Conservation (phyloP, 371 early-diverging fungal genomes). For the Polyrhizophydium stewartii region DNA sequence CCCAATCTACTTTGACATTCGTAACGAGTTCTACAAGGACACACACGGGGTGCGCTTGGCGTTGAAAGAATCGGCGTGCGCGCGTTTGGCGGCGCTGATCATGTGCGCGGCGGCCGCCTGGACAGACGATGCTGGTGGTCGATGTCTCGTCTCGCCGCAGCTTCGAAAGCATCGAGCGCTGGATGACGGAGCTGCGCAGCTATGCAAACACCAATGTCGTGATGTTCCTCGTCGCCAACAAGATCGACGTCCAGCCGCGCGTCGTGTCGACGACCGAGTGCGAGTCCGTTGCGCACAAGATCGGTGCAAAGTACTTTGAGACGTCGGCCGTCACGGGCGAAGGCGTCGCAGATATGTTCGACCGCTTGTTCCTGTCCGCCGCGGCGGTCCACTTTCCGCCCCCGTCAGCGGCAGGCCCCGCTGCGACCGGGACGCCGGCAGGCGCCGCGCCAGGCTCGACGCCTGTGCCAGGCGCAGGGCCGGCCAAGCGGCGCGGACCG, state of each 20-base stretch:
- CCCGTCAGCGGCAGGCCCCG: too few species aligned
- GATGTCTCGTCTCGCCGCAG: slow-evolving; percentile 25
- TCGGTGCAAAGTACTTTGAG: slow-evolving; percentile 38
- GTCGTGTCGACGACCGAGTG: slow-evolving; percentile 23
- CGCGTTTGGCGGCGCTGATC: too few species aligned
- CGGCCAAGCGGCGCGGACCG: too few species aligned
- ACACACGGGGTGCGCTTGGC: slow-evolving; percentile 39
- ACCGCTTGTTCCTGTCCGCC: slow-evolving; percentile 12
- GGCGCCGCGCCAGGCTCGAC: too few species aligned
- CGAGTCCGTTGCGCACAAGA: slow-evolving; percentile 20
- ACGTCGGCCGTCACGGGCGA: slow-evolving; percentile 36
- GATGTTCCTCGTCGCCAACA: slow-evolving; percentile 42
- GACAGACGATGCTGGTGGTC: slow-evolving; percentile 40
- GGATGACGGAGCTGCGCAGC: slow-evolving; percentile 40
- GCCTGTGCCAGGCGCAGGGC: too few species aligned
- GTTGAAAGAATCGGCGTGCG: too few species aligned
- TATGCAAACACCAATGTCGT: slow-evolving; percentile 20
- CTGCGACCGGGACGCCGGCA: too few species aligned
- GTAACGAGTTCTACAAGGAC: slow-evolving; percentile 56
- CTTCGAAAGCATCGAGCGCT: slow-evolving; percentile 31
- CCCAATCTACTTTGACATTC: slow-evolving; percentile 43
- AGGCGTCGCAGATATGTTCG: slow-evolving; percentile 38
- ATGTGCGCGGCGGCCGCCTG: too few species aligned
- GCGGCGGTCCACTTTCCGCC: not conserved
- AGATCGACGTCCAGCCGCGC: slow-evolving; percentile 14